Percentiles rank a stretch among this genome's conserved stretches.
phyloP scores from a whole-genome alignment of 192 early-diverging fungal genomes.

The Coemansia sp. region DNA sequence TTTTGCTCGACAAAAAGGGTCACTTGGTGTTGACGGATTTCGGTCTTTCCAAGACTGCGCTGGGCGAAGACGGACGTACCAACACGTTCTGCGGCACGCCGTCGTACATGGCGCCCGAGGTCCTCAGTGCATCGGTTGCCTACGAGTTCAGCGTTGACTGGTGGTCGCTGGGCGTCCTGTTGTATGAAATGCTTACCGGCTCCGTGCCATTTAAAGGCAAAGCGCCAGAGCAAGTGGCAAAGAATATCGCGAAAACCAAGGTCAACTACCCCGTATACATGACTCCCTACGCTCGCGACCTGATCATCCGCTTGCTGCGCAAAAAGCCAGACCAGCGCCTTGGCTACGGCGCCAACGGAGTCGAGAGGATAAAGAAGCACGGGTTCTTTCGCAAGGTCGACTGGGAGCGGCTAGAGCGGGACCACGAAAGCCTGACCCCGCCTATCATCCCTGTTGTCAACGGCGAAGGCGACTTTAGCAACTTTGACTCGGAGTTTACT shows the following conservation, averaged over 20 bases:
- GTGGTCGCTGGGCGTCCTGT: conserved; percentile 86
- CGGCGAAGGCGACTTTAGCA: conserved; percentile 64
- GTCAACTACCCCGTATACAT: conserved; percentile 74
- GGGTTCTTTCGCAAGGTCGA: conserved; percentile 72
- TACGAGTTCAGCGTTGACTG: conserved; percentile 82
- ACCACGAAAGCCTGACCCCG: conserved; percentile 51
- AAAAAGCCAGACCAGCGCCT: conserved; percentile 60
- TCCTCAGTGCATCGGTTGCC: conserved; percentile 51
- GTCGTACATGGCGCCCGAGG: conserved; percentile 83
- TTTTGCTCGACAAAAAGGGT: conserved; percentile 67
- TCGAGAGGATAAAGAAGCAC: conserved; percentile 51
- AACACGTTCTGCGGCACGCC: conserved; percentile 87
- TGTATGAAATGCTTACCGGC: conserved; percentile 91
- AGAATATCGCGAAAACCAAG: conserved; percentile 80
- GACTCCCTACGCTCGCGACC: conserved; percentile 71
- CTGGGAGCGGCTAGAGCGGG: conserved; percentile 58
- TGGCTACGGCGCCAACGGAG: conserved; percentile 42
- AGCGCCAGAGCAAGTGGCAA: conserved; percentile 79
- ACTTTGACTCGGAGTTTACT: conserved; percentile 80
- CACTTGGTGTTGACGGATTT: conserved; percentile 91
- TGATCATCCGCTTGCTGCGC: conserved; percentile 64
- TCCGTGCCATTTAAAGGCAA: conserved; percentile 73
- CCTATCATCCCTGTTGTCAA: conserved; percentile 62
- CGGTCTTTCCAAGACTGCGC: conserved; percentile 76
- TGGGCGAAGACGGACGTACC: conserved; percentile 53